These are phyloP conservation scores for Pelargonium nanum DNA, from an alignment of 345 rosid species.

Conservation along the genomic window DNA sequence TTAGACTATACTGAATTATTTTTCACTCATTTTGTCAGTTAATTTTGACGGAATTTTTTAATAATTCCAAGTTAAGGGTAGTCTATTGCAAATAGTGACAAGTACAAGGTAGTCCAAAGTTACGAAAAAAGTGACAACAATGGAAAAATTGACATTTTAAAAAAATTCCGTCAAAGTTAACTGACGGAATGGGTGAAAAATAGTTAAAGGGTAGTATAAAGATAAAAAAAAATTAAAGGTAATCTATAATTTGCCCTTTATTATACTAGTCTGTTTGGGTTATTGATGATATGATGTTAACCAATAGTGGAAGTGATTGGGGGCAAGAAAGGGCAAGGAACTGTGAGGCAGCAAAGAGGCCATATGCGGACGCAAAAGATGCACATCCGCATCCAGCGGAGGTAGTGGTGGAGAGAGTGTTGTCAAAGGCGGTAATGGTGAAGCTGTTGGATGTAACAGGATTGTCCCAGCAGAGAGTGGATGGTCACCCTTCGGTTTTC, in stretches of 20 bases:
- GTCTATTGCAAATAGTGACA: too few species aligned
- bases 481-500: conserved; percentile 49
- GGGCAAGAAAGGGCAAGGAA: conserved; percentile 21
- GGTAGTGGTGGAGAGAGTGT: conserved; percentile 26
- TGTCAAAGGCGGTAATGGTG: conserved; percentile 21
- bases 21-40: too few species aligned
- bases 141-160: too few species aligned
- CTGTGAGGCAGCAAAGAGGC: conserved; percentile 37
- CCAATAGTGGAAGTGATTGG: conserved; percentile 49
- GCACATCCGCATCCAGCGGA: conserved; percentile 45
- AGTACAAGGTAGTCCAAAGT: too few species aligned
- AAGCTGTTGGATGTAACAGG: conserved; percentile 32
- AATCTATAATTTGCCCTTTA: not conserved
- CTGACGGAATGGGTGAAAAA: too few species aligned
- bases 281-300: not conserved
- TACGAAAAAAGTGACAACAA: too few species aligned
- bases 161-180: too few species aligned
- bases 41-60: too few species aligned
- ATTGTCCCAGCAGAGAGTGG: conserved; percentile 42
- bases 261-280: not conserved
- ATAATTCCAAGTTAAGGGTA: too few species aligned
- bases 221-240: too few species aligned
- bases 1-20: too few species aligned
- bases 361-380: conserved; percentile 22
- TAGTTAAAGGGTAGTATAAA: too few species aligned